phyloP scores from a whole-genome alignment of 352 stramenopile species.

The Pythium pyrilobum region DNA sequence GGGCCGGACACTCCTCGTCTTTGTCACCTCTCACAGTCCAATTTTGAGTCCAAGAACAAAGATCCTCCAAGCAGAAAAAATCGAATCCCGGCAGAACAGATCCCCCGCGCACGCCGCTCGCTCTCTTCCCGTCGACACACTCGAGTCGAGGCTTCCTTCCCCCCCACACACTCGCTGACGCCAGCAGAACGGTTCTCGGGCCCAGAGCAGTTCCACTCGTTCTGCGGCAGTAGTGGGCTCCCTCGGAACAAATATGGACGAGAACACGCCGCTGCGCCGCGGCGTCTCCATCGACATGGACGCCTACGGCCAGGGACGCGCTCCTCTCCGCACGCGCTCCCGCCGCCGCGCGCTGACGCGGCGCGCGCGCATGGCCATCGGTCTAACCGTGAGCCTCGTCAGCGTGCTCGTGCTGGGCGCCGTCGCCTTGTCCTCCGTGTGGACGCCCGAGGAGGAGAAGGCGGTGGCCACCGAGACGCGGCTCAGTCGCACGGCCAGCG shows the following conservation, averaged over 20 bases:
- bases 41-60: not conserved
- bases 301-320: slow-evolving; percentile 4
- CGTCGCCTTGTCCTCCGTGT: not conserved
- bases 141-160: too few species aligned
- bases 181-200: too few species aligned
- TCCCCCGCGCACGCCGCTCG: not conserved
- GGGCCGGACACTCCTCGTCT: slow-evolving; percentile 4
- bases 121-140: too few species aligned
- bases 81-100: not conserved
- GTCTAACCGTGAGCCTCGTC: not conserved
- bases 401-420: not conserved
- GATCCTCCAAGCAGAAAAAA: slow-evolving; percentile 10
- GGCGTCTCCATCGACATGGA: slow-evolving; percentile 14
- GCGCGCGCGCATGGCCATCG: not conserved
- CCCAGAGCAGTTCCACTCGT: too few species aligned
- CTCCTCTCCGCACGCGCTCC: not conserved
- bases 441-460: too few species aligned
- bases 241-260: slow-evolving; percentile 31
- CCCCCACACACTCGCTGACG: too few species aligned
- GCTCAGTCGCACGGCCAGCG: not conserved
- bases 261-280: slow-evolving; percentile 41
- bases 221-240: too few species aligned
- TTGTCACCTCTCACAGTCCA: not conserved
- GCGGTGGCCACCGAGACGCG: too few species aligned
- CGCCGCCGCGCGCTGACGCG: not conserved